These are phyloP conservation scores for Phlebopus sp. DNA, from an alignment of 1,284 basidiomycete genomes.

Conservation along the genomic window DNA sequence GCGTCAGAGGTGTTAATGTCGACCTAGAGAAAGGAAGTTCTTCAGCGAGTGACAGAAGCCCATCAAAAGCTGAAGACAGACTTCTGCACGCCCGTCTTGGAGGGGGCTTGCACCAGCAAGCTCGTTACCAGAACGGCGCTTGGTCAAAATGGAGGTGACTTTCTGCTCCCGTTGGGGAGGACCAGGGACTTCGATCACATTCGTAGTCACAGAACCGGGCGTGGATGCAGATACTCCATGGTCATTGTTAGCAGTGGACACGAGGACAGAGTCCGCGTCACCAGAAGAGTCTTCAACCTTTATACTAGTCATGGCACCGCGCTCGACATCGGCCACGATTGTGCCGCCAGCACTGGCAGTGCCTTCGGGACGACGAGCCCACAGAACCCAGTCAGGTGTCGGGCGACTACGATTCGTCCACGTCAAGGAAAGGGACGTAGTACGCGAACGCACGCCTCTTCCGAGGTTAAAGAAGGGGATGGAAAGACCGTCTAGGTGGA, in stretches of 20 bases:
- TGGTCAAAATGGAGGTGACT: background rate
- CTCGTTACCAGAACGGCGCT: background rate
- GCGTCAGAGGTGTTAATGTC: background rate
- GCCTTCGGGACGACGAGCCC: constrained; percentile 33
- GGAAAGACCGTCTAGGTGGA: constrained; percentile 70
- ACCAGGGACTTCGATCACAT: background rate
- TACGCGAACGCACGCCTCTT: constrained; percentile 62
- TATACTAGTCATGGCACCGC: constrained; percentile 10
- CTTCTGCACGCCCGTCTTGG: constrained; percentile 12
- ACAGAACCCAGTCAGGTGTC: constrained; percentile 53
- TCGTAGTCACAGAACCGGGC: background rate
- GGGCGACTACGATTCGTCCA: constrained; percentile 31
- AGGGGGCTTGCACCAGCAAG: background rate
- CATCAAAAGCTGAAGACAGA: constrained; percentile 18
- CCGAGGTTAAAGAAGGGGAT: constrained; percentile 84
- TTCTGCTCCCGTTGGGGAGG: no score
- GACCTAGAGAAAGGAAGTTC: constrained; percentile 16
- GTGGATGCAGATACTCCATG: background rate
- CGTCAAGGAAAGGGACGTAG: constrained; percentile 34
- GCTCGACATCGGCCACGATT: constrained; percentile 24
- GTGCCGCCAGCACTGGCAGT: background rate
- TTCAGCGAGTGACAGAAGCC: constrained; percentile 14
- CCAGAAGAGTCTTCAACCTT: background rate
- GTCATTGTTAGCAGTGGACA: background rate
- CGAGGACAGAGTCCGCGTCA: background rate